Conservation (phyloP, 441 rosid genomes). For the Omphalea diandra region DNA sequence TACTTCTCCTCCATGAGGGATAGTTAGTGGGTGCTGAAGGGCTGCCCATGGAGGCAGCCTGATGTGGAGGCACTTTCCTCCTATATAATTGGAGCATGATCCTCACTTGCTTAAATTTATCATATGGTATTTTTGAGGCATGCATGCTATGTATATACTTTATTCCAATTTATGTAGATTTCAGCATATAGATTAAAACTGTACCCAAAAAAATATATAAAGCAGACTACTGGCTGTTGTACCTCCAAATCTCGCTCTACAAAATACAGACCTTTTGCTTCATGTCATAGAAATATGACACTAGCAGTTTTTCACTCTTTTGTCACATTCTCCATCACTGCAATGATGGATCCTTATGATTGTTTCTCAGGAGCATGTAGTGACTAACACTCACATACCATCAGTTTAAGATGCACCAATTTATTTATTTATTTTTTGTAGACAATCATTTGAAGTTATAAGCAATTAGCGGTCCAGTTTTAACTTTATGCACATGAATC, state of each 20-base stretch:
- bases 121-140: background rate
- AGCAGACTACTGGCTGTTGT: background rate
- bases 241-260: no score
- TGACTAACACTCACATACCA: background rate
- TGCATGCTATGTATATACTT: background rate
- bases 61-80: slow-evolving; percentile 23
- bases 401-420: background rate
- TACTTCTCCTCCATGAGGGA: no score
- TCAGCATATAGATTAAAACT: background rate
- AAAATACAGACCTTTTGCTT: slow-evolving; percentile 6
- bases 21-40: no score
- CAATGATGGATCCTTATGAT: background rate
- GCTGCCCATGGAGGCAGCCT: background rate
- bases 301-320: background rate
- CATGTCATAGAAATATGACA: slow-evolving; percentile 10
- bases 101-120: background rate
- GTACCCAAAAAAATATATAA: background rate
- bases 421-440: no score
- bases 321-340: slow-evolving; percentile 18
- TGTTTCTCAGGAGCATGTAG: background rate
- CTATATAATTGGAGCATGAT: slow-evolving; percentile 7
- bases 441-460: no score
- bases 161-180: background rate
- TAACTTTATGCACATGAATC: no score
- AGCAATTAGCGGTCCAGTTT: no score